Base-by-base conservation (phyloP, 1,139 yeast species). In the Scheffersomyces parashehatae region DNA sequence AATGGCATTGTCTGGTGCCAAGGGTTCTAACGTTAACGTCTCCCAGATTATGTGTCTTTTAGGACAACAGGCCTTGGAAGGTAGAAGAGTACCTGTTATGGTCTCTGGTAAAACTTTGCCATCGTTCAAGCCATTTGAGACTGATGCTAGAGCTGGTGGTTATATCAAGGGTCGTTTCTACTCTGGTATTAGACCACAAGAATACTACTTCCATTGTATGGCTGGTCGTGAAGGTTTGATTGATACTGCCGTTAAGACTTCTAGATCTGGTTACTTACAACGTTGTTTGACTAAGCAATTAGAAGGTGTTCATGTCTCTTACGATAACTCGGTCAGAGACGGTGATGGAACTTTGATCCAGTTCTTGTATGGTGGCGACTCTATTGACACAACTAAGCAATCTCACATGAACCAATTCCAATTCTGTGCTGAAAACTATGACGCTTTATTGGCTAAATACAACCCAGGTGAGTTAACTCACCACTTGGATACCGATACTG, bases 201-300 rank as follows among this genome's bases (percentile, higher is more conserved):
- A 95, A 67, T 95, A 95, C 68, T 95, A 91, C 64, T 95, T 95
- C 93, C 99, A 95, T 75, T 93, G 99, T 78, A 95, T 95, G 99
- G 99, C 99, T 46, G 99, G 99, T 68, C 86, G 99, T 77, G 99
- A 95, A 79, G 99, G 99, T 72, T 81, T 95, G 64, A 95, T 95
- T 73, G 99, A 95, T 78, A 95, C 99, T 46, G 99, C 99, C 43
- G 99, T 95, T 54, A 95, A 95, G 72, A 95, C 99, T 8, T 89
- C 98, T 24, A 86, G 97, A 73, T 91, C 99, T 44, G 99, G 99
- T 64, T 95, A 95, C 72, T 80, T 95, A 67, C 99, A 95, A 73
- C 86, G 99, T 75, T 95, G 99, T 81, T 80, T 95, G 71, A 93
- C 97, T 50, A 95, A 95, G 69, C 99, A 93, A 71, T 79, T 95